Evolutionary conservation across 2,329 filamentous ascomycete genomes (phyloP), one percentile per base, ranked within the genome.

Genomic region (Apiospora aurea): DNA sequence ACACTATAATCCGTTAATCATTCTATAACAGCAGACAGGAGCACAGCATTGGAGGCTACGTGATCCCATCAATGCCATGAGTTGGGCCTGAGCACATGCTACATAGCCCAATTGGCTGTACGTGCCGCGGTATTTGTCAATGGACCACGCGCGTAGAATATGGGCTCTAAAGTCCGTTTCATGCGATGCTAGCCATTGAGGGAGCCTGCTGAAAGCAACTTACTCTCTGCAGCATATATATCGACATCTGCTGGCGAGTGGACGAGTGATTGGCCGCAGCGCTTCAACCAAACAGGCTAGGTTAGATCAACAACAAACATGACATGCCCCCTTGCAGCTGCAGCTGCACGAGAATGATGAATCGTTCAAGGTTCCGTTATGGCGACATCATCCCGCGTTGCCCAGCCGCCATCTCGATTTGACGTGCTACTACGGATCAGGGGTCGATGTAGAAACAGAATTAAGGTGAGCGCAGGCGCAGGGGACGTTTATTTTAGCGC

Each of bases 1-100:
- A 57, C 34, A 57, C 51, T 34, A 57, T 57, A 57, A 61, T 61
- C 16, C 29, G 53, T 61, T 61, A 61, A 61, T 61, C 53, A 21
- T 61, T 26, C 53, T 61, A 38, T 29, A 21, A 61, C 53, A 21
- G 38, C 16, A 38, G 53, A 61, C 29, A 38, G 8, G 2, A 61
- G 26, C 4, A 61, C 18, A 11, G 53, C 53, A 38, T 61, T n/a
- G 2, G 8, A n/a, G 51, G 26, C 26, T 8, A 18, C 51, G 4
- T 18, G 14, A 57, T 57, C 7, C 29, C 10, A 11, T 21, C 53
- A 57, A 34, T 61, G 53, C 26, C 18, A 34, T 61, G 14, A 8
- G 38, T 34, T 57, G 51, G 24, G 26, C 29, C 53, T 38, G 29
- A 61, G 29, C 53, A 61, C 29, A 38, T 38, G 53, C 3, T 18